Evolutionary conservation across 2,329 filamentous ascomycete species (phyloP), one percentile per base, ranked within the genome.

Genomic region (Verticillium klebahnii): DNA sequence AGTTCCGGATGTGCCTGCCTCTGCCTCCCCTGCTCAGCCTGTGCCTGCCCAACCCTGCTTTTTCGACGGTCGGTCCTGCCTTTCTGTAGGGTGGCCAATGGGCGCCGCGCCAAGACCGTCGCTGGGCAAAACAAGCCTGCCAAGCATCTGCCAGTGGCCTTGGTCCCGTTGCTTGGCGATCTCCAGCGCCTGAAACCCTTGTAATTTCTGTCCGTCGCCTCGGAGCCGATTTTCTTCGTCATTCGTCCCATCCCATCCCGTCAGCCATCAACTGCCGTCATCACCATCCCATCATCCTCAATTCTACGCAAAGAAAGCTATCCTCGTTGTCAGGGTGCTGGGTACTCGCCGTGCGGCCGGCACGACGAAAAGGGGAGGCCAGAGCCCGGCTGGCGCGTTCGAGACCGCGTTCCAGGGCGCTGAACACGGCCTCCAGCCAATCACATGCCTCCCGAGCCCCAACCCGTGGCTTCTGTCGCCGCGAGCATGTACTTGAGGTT

Each of bases 131-230:
- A 58, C 37, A 58, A 58, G 57, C 57, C 57, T 58, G 29, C 57
- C 57, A 58, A 58, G 57, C 37, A 58, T 45, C 56, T 58, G 57
- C 37, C 57, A 58, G 57, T 31, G 37, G 39, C 17, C 57, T 58
- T 58, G 57, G 57, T 58, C 57, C 57, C 57, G 57, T 11, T 50
- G 19, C 57, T 58, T 58, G 57, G 57, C 57, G 57, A 58, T 58
- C 57, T 40, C 37, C 14, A 58, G 37, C 39, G 34, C 25, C 34
- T 58, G 56, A 36, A n/a, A 23, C 32, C 34, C 56, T 25, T 58
- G 34, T 17, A 45, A 15, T 57, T 40, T 36, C n/a, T 25, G 19
- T 14, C 45, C 19, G 19, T 25, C 45, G 45, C 45, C 19, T 19
- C n/a, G 19, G 11, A 19, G 45, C 19, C 45, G n/a, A 23, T 8